phyloP scores from a whole-genome alignment of 192 early-diverging fungal genomes.

The Coemansia sp. region DNA sequence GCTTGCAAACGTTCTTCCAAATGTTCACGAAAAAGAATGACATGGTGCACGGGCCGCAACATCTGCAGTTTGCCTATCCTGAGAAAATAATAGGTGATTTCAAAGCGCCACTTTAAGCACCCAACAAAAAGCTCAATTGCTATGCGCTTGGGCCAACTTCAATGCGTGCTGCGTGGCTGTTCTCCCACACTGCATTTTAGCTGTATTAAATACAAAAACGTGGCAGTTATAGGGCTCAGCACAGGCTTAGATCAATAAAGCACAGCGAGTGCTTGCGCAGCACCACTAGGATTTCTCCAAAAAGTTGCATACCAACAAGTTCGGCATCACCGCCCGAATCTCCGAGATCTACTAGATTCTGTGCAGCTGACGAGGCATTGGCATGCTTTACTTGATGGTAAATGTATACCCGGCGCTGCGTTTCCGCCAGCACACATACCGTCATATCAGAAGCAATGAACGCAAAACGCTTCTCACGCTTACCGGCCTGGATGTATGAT shows the following conservation, averaged over 20 bases:
- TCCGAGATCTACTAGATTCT: constrained; percentile 45
- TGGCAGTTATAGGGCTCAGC: constrained; percentile 2
- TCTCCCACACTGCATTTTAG: neutral
- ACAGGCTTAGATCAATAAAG: constrained; percentile 24
- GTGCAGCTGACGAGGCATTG: constrained; percentile 16
- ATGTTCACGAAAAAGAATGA: too few relatives aligned
- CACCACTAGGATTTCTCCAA: constrained; percentile 18
- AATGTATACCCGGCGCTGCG: constrained; percentile 42
- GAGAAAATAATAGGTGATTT: neutral
- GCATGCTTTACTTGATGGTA: constrained; percentile 25
- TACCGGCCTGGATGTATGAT: constrained; percentile 72
- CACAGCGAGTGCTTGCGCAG: constrained; percentile 24
- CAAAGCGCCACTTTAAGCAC: neutral
- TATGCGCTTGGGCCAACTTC: neutral
- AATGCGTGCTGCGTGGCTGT: neutral
- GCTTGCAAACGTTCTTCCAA: neutral
- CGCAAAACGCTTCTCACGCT: constrained; percentile 65
- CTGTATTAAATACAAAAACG: neutral
- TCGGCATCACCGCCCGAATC: constrained; percentile 13
- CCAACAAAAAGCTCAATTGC: neutral
- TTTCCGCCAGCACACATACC: constrained; percentile 42
- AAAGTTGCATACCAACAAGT: constrained; percentile 35
- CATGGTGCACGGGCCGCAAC: too few relatives aligned
- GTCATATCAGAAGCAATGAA: constrained; percentile 54
- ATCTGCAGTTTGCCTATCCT: neutral